These are phyloP conservation scores for Colletotrichum sublineola DNA, from an alignment of 2,329 filamentous ascomycete genomes.

Conservation along the genomic window DNA sequence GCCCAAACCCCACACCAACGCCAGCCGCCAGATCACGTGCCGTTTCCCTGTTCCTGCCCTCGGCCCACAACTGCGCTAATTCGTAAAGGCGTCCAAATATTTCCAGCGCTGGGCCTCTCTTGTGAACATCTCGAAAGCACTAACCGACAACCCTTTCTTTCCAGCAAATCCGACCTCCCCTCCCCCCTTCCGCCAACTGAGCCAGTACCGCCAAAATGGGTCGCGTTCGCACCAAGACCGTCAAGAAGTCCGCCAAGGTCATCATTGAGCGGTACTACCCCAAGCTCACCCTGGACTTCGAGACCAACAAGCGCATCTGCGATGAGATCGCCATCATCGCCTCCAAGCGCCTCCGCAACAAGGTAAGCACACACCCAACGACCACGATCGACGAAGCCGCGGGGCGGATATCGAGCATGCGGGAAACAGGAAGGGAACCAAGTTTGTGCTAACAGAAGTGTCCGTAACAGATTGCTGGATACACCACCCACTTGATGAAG, in stretches of 20 bases:
- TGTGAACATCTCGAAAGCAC: conserved; percentile 66
- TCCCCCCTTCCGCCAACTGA: conserved; percentile 44
- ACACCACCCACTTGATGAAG: conserved; percentile 99
- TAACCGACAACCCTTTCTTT: conserved; percentile 50
- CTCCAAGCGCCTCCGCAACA: conserved; percentile 99
- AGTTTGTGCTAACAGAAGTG: conserved; percentile 26
- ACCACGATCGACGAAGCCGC: neutral
- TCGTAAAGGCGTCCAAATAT: conserved; percentile 16
- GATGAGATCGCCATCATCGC: conserved; percentile 99
- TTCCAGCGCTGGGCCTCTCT: neutral
- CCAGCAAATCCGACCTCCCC: conserved; percentile 43
- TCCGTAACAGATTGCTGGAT: conserved; percentile 84
- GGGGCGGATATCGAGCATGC: too few relatives aligned
- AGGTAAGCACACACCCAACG: conserved; percentile 69
- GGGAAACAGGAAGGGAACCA: neutral
- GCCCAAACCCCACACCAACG: neutral
- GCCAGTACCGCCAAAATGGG: conserved; percentile 73
- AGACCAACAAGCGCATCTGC: conserved; percentile 99
- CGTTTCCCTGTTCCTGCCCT: neutral
- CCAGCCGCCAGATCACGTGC: neutral
- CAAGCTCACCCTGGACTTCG: conserved; percentile 98
- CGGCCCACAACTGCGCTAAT: conserved; percentile 24
- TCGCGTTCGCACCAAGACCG: conserved; percentile 79
- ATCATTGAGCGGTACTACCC: conserved; percentile 99
- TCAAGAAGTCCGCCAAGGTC: conserved; percentile 93